A percentile compares a stretch with the other conserved stretches of the same genome.
These are phyloP conservation scores for Cryptococcus depauperatus DNA, from an alignment of 1,284 basidiomycete genomes.

Conservation along the genomic window DNA sequence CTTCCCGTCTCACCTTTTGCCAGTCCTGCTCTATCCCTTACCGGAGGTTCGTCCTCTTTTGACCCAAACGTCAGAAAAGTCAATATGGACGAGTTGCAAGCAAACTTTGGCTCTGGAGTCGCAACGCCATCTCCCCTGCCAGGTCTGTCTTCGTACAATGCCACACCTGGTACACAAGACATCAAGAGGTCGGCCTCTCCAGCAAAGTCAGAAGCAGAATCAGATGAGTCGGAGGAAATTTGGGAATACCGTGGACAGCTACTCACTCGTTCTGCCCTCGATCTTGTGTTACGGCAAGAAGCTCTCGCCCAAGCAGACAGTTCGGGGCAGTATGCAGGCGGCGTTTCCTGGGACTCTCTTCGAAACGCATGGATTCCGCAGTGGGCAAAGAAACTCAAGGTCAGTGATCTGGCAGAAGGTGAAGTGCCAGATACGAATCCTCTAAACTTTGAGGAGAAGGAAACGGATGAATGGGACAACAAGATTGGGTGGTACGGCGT, in stretches of 20 bases:
- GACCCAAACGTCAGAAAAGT: conserved; percentile 5
- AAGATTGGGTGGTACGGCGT: conserved; percentile 28
- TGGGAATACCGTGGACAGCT: conserved; percentile 32
- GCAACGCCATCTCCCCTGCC: conserved; percentile 4
- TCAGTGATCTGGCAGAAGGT: conserved; percentile 23
- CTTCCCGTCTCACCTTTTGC: background rate
- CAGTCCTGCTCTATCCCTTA: background rate
- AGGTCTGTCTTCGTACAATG: conserved; percentile 9
- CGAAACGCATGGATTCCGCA: conserved; percentile 31
- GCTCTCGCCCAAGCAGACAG: conserved; percentile 24
- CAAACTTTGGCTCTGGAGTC: conserved; percentile 22
- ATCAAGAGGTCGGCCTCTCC: background rate
- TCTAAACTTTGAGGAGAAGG: conserved; percentile 21
- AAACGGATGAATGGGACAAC: conserved; percentile 32
- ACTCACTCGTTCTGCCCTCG: conserved; percentile 29
- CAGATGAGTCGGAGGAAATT: conserved; percentile 10
- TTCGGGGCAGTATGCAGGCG: conserved; percentile 29
- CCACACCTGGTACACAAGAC: conserved; percentile 7
- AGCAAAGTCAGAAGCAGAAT: conserved; percentile 3
- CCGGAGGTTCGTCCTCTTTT: conserved; percentile 3
- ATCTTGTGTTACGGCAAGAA: conserved; percentile 27
- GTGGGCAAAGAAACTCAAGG: conserved; percentile 26
- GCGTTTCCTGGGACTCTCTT: conserved; percentile 32
- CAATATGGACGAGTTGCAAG: conserved; percentile 14
- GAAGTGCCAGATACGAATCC: conserved; percentile 29